These are phyloP conservation scores for Backusella psychrophila DNA, from an alignment of 192 early-diverging fungal genomes.

Conservation along the genomic window DNA sequence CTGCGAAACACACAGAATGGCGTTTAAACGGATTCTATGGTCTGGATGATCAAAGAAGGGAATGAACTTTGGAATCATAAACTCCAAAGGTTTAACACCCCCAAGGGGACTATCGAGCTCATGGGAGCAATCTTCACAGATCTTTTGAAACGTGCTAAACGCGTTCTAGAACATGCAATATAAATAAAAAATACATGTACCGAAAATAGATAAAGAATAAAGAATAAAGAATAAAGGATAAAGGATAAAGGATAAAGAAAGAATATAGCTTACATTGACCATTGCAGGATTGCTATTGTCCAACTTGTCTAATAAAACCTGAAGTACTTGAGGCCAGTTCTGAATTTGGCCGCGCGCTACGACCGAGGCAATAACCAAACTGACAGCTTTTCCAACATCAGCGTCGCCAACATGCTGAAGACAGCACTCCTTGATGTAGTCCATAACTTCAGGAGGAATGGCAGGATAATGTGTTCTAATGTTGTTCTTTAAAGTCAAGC, in stretches of 20 bases:
- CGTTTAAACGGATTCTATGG: conserved; percentile 72
- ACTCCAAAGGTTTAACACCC: conserved; percentile 73
- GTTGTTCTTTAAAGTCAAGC: conserved; percentile 82
- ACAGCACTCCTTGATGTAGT: conserved; percentile 35
- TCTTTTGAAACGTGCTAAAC: conserved; percentile 86
- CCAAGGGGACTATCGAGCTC: conserved; percentile 75
- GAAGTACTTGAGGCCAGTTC: conserved; percentile 85
- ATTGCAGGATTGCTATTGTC: conserved; percentile 66
- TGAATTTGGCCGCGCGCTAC: conserved; percentile 63
- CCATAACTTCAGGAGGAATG: conserved; percentile 54
- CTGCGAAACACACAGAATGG: conserved; percentile 82
- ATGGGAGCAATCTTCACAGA: conserved; percentile 92
- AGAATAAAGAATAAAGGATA: no score
- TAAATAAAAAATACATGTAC: not conserved
- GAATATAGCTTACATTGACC: conserved; percentile 64
- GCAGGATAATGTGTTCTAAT: conserved; percentile 59
- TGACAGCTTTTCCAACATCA: conserved; percentile 79
- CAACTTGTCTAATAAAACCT: conserved; percentile 73
- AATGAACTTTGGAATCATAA: conserved; percentile 91
- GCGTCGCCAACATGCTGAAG: conserved; percentile 60
- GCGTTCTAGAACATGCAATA: conserved; percentile 54
- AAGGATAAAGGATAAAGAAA: no score
- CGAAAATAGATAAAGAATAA: not conserved
- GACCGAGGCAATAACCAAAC: conserved; percentile 88
- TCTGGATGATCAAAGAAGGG: conserved; percentile 78